phyloP scores from a whole-genome alignment of 2,329 filamentous ascomycete genomes.

The Hymenoscyphus salicellus region DNA sequence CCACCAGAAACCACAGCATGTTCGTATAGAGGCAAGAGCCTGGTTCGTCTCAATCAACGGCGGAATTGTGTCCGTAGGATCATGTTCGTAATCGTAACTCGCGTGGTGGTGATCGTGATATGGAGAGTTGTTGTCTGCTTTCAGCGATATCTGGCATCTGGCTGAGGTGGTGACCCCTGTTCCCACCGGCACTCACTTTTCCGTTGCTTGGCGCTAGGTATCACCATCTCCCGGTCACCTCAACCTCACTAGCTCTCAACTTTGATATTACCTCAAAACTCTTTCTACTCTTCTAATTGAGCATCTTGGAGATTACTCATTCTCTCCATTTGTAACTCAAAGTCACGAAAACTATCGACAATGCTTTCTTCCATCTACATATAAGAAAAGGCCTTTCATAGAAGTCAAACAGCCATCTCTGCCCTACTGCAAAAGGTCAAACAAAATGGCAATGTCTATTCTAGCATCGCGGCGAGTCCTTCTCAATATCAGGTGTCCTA shows the following conservation, averaged over 20 bases:
- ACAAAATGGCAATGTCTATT: neutral
- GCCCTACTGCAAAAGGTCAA: neutral
- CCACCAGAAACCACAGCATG: slow-evolving; percentile 24
- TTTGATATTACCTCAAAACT: neutral
- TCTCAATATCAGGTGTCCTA: slow-evolving; percentile 1
- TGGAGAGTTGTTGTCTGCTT: neutral
- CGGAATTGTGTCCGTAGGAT: slow-evolving; percentile 27
- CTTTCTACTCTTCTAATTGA: neutral
- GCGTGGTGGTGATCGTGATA: neutral
- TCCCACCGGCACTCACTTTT: neutral
- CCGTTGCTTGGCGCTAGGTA: too few species aligned
- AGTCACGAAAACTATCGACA: neutral
- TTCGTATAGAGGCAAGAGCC: slow-evolving; percentile 23
- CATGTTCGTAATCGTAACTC: neutral
- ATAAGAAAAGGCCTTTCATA: neutral
- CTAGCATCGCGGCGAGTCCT: neutral
- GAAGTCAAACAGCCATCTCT: neutral
- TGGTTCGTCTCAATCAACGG: slow-evolving; percentile 12
- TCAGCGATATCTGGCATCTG: neutral
- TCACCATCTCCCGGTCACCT: neutral
- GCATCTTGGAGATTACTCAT: too few species aligned
- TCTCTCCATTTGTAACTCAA: neutral
- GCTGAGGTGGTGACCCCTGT: neutral
- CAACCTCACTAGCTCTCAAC: neutral
- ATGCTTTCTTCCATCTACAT: neutral